A percentile compares a stretch with the other conserved stretches of the same genome.
Evolutionary conservation across 2,329 filamentous ascomycete genomes (phyloP).

Genomic region (Epichloe hybrida): DNA sequence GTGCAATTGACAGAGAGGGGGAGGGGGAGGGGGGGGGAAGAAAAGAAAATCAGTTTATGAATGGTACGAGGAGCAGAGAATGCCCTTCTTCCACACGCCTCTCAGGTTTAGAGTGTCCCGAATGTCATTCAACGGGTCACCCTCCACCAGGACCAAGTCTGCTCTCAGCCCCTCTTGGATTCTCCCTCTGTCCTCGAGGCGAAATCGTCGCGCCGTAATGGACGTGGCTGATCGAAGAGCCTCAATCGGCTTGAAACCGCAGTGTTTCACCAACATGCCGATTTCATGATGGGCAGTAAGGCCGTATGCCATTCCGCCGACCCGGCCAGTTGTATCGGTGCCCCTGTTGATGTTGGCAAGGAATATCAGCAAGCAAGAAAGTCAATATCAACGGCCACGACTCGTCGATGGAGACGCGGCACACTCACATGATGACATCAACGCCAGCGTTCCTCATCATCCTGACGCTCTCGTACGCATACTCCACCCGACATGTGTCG

Average conservation of each 20-base stretch:
- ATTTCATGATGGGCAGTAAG: slow-evolving; percentile 8
- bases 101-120: slow-evolving; percentile 3
- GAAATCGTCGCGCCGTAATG: slow-evolving; percentile 6
- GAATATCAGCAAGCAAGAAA: background rate
- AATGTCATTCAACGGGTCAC: slow-evolving; percentile 5
- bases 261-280: slow-evolving; percentile 8
- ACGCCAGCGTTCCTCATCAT: slow-evolving; percentile 7
- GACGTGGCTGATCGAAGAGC: slow-evolving; percentile 9
- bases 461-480: slow-evolving; percentile 7
- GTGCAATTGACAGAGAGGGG: too few relatives aligned
- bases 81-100: slow-evolving; percentile 9
- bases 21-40: too few relatives aligned
- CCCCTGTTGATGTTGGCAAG: slow-evolving; percentile 1
- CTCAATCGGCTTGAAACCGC: slow-evolving; percentile 6
- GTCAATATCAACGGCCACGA: background rate
- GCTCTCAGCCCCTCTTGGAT: slow-evolving; percentile 7
- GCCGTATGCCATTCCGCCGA: slow-evolving; percentile 7
- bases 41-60: background rate
- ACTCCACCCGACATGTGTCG: slow-evolving; percentile 4
- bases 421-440: slow-evolving; percentile 7
- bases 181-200: slow-evolving; percentile 6
- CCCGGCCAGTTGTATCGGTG: slow-evolving; percentile 8
- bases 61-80: slow-evolving; percentile 3
- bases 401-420: background rate
- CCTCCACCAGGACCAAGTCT: slow-evolving; percentile 8